These are phyloP conservation scores for Petunia hybrid DNA, from an alignment of 305 asterid species.

Conservation along the genomic window DNA sequence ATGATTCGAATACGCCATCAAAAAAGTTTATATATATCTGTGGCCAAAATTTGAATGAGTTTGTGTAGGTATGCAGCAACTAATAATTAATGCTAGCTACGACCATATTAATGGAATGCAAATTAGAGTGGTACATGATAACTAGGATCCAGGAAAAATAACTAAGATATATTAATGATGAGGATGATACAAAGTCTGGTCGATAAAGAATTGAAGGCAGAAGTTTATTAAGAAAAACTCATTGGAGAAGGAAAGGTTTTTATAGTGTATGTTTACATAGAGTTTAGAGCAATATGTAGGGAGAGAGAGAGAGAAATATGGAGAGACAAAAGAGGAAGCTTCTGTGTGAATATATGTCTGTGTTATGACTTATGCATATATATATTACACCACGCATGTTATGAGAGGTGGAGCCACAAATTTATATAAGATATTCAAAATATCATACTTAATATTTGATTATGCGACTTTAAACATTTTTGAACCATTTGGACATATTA, in stretches of 20 bases:
- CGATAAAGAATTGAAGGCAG: background rate
- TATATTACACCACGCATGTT: too few relatives aligned
- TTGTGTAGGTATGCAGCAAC: background rate
- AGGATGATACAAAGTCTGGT: background rate
- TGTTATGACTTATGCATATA: background rate
- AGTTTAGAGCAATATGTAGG: background rate
- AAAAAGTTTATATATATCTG: background rate
- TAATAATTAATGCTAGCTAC: background rate
- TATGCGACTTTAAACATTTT: too few relatives aligned
- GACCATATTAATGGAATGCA: background rate
- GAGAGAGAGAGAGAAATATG: background rate
- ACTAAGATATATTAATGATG: background rate
- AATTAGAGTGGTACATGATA: background rate
- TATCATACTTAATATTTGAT: too few relatives aligned
- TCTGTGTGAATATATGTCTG: conserved; percentile 23
- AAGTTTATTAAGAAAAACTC: background rate
- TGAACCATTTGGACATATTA: too few relatives aligned
- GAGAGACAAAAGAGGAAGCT: background rate
- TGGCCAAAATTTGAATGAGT: too few relatives aligned
- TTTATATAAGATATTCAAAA: too few relatives aligned
- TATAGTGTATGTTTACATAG: background rate
- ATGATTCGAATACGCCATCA: conserved; percentile 56
- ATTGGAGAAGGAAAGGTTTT: background rate
- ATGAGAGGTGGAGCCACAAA: too few relatives aligned
- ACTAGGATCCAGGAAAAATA: background rate